Conservation (phyloP, 2,329 filamentous ascomycete genomes). For the Nemania serpens region DNA sequence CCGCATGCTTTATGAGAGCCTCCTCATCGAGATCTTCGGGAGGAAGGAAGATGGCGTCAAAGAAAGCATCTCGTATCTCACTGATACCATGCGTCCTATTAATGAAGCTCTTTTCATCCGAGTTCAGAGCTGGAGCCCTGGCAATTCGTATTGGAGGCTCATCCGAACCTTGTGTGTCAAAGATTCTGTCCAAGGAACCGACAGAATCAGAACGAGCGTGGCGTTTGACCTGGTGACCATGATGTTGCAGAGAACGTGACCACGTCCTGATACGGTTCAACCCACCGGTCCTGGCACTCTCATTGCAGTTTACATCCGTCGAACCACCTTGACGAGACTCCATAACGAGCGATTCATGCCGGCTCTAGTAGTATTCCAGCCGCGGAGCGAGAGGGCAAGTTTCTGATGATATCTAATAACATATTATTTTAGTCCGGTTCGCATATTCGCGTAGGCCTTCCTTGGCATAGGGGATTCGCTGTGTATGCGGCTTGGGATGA, state of each 20-base stretch:
- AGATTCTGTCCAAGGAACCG: constrained; percentile 38
- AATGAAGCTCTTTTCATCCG: constrained; percentile 37
- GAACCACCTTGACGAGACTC: constrained; percentile 2
- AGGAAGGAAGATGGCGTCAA: constrained; percentile 54
- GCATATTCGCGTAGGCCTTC: neutral
- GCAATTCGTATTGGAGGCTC: constrained; percentile 16
- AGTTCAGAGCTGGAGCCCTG: constrained; percentile 25
- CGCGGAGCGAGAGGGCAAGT: neutral
- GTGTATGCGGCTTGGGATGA: neutral
- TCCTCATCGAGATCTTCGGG: constrained; percentile 46
- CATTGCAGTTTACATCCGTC: neutral
- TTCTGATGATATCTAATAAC: neutral
- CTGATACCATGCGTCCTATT: constrained; percentile 50
- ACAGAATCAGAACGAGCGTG: constrained; percentile 33
- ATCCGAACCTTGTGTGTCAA: constrained; percentile 34
- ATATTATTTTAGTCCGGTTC: neutral
- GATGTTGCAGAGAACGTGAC: constrained; percentile 33
- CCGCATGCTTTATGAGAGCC: constrained; percentile 48
- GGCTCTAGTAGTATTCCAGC: neutral
- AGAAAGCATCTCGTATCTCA: constrained; percentile 53
- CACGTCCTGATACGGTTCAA: neutral
- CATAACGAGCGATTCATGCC: constrained; percentile 9
- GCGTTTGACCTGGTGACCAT: constrained; percentile 22
- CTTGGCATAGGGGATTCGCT: neutral
- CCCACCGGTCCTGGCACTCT: neutral